phyloP scores from a whole-genome alignment of 768 basidiomycete genomes.

The Gelatoporia subvermispora region DNA sequence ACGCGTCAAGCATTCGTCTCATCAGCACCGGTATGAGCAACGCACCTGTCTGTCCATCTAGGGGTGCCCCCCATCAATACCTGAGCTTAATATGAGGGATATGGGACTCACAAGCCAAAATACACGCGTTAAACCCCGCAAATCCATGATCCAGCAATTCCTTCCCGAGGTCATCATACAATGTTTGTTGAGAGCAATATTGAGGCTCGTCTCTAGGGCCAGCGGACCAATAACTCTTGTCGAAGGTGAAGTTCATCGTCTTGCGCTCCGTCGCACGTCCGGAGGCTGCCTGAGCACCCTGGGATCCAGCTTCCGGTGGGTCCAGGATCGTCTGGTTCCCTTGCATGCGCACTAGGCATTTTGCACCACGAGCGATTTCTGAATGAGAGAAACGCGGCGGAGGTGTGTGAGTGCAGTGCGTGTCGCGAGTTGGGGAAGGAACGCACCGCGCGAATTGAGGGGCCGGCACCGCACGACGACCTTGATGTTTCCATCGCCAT shows the following conservation, averaged over 20 bases:
- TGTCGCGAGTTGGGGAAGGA: constrained; percentile 1
- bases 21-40: not conserved
- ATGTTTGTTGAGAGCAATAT: constrained; percentile 91
- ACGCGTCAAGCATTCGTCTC: not conserved
- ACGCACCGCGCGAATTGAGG: constrained; percentile 87
- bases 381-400: constrained; percentile 7
- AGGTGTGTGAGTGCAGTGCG: not conserved
- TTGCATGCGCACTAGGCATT: constrained; percentile 89
- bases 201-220: constrained; percentile 82
- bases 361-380: constrained; percentile 94
- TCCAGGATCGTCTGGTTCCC: constrained; percentile 91
- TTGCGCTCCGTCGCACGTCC: constrained; percentile 89
- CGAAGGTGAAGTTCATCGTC: constrained; percentile 87
- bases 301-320: constrained; percentile 75
- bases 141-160: constrained; percentile 95
- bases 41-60: constrained; percentile 85
- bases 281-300: constrained; percentile 45
- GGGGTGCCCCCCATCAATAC: constrained; percentile 6
- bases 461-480: constrained; percentile 95
- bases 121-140: constrained; percentile 95
- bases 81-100: not conserved
- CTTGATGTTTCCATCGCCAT: constrained; percentile 86
- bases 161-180: constrained; percentile 91
- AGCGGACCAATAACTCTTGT: constrained; percentile 98
- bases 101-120: constrained; percentile 88